Base-by-base conservation (phyloP, 1,139 yeast species). In the Protomyces pachydermus region DNA sequence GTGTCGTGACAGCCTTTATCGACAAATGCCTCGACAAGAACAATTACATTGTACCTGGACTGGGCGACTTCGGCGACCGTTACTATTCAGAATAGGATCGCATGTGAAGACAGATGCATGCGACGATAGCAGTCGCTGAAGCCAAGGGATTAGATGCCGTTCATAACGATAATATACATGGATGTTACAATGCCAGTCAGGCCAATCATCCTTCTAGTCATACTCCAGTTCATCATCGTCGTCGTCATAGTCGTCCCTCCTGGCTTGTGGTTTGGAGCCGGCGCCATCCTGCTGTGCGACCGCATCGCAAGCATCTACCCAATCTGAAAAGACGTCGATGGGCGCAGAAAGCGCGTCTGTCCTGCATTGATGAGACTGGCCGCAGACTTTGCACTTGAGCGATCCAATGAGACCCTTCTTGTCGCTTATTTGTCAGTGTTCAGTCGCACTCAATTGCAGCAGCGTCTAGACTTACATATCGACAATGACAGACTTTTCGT, bases 231-330 rank as follows among this genome's bases (percentile, higher is more conserved):
- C 48, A 37, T 37, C 42, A 9, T 37, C 42, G 48, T 72, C 72
- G 34, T 73, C 72, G 52, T 73, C 74, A 54, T 69, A 72, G 8
- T 70, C 72, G 39, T 69, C 25, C 10, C 48, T 12, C 14, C 25
- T 12, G 23, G 48, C 48, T 66, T 38, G 73, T 74, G 37, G 66
- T 69, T 12, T 69, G 72, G 38, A 65, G 68, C 23, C 23, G 12
- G 23, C 8, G 20, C 20, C 14, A 60, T 65, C 82, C 66, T 87
- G 88, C 68, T 85, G 85, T 52, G 95, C 95, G 67, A 93, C 95
- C 61, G 95, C 97, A 72, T 93, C 98, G 74, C 97, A 93, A 0
- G 98, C 98, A 78, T 93, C 98, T 66, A 91, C 91, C 98, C 98
- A 93, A 74, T 91, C 98, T 60, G 96, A 88, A 74, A 93, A 93